Base-by-base conservation (phyloP, 2,329 filamentous ascomycete species). In the Monilinia vaccinii-corymbosi region DNA sequence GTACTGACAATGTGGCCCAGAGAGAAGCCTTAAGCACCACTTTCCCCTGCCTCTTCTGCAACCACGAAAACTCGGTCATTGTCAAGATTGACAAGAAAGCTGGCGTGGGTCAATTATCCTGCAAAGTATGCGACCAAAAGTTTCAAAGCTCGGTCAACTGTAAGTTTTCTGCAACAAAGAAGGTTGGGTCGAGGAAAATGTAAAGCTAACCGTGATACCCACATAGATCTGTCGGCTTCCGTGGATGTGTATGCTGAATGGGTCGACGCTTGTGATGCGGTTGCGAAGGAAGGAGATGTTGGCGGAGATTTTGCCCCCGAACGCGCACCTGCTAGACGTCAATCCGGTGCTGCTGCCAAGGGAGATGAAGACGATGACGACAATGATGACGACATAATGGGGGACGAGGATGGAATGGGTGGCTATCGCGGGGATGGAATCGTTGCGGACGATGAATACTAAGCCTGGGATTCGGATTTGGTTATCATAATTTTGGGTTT, bases 41-140 rank as follows among this genome's bases (percentile, higher is more conserved):
- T n/a, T 99, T 99, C 75, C 90, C 92, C 60, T 99, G 94, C 73
- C 85, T 99, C 49, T 99, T 99, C 77, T 99, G 94, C 80, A 97
- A 97, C 74, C 92, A 97, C 76, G 94, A 97, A 73, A 94, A 91
- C 66, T 90, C 92, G 0, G 89, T 99, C 56, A 82, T 84, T 32
- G 89, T 97, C 67, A 94, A 95, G 75, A 81, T 99, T 55, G 91
- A 99, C 73, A 96, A 96, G 80, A 97, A 97, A 73, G 79, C 85
- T 32, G 91, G 91, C 56, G 82, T 96, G 42, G 94, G 93, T 50
- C 84, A 88, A 63, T 79, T 99, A 31, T 84, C 87, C 62, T 99
- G 94, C 78, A 96, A 93, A 73, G 84, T 96, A 57, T 99, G 94
- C 74, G 92, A 90, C 3, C 93, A 97, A 76, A 87, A 85, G 62